A percentile compares a stretch with the other conserved stretches of the same genome.
Evolutionary conservation across 805 yeast species (phyloP).

Genomic region (Yarrowia hollandica): DNA sequence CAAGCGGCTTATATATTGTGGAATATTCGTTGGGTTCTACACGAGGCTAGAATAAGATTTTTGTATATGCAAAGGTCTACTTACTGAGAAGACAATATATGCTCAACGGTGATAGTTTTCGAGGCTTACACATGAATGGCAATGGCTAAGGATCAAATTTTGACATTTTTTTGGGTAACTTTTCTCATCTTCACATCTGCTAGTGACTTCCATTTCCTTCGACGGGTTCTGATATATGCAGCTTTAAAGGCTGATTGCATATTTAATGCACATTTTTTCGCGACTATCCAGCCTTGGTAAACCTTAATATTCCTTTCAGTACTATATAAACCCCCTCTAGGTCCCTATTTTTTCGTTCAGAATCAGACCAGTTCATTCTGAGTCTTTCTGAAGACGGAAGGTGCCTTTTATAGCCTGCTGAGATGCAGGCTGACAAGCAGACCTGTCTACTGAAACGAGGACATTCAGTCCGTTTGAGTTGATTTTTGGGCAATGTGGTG

Average conservation of each 20-base stretch:
- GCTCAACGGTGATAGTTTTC: too few relatives aligned
- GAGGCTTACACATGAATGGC: too few relatives aligned
- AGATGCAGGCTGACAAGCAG: conserved; percentile 14
- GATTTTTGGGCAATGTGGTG: conserved; percentile 9
- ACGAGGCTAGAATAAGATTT: too few relatives aligned
- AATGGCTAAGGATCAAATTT: too few relatives aligned
- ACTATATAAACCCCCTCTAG: conserved; percentile 1
- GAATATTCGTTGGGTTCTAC: too few relatives aligned
- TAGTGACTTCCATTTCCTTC: background rate
- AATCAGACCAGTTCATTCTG: conserved; percentile 8
- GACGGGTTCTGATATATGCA: background rate
- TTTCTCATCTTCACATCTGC: background rate
- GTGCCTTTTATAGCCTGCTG: conserved; percentile 12
- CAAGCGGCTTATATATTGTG: too few relatives aligned
- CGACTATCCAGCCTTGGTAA: background rate
- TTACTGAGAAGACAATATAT: too few relatives aligned
- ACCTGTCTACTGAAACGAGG: background rate
- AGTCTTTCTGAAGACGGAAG: background rate
- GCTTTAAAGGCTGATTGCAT: background rate
- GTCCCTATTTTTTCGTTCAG: background rate
- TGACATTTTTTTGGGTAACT: too few relatives aligned
- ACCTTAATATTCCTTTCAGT: background rate
- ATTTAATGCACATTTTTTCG: background rate
- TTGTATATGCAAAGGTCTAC: too few relatives aligned
- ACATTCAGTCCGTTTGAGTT: background rate